These are phyloP conservation scores for Solanum verrucosum DNA, from an alignment of 257 asterid genomes.

Conservation along the genomic window DNA sequence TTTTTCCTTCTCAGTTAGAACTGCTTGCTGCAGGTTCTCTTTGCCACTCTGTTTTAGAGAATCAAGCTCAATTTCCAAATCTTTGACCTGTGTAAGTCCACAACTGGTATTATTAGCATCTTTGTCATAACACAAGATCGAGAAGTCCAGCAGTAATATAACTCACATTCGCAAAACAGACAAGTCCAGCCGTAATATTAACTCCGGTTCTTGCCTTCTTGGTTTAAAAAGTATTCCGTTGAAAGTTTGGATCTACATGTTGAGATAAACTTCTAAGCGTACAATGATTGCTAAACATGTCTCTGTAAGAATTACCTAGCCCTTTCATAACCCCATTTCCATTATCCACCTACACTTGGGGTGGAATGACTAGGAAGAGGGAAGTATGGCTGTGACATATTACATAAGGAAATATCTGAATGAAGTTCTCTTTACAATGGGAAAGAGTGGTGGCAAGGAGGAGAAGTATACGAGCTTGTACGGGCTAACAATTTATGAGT, in stretches of 20 bases:
- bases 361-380: neutral
- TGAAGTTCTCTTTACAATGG: neutral
- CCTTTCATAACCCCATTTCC: neutral
- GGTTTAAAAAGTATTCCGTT: neutral
- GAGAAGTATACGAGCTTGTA: neutral
- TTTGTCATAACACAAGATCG: neutral
- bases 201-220: neutral
- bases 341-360: neutral
- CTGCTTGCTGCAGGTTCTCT: slow-evolving; percentile 53
- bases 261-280: neutral
- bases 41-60: slow-evolving; percentile 34
- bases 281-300: neutral
- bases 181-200: neutral
- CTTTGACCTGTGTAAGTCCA: slow-evolving; percentile 38
- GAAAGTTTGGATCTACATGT: neutral
- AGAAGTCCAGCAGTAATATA: neutral
- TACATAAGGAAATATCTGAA: neutral
- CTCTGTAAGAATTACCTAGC: neutral
- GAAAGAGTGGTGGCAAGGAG: neutral
- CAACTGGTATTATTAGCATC: neutral
- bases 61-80: slow-evolving; percentile 51
- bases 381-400: neutral
- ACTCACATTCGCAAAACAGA: neutral
- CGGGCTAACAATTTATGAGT: neutral
- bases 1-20: slow-evolving; percentile 39